A percentile compares a stretch with the other conserved stretches of the same genome.
Evolutionary conservation across 352 stramenopile genomes (phyloP).

Genomic region (Blastocystis sp.): DNA sequence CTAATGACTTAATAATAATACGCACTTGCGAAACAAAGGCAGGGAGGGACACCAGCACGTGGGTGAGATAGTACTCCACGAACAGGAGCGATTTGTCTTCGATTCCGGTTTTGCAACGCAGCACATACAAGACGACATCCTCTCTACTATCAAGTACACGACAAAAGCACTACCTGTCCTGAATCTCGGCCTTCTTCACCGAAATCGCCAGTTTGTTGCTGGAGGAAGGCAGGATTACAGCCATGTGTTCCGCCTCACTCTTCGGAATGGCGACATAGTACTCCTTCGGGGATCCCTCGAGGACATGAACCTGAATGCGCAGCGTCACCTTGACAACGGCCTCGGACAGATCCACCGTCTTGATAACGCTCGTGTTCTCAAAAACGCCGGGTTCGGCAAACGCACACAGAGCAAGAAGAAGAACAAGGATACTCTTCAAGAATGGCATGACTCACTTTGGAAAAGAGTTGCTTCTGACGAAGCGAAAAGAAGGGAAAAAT

Average conservation of each 20-base stretch:
- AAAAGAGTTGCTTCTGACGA: neutral
- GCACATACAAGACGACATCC: neutral
- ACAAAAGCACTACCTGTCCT: neutral
- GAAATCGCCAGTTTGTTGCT: neutral
- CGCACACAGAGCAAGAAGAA: no score
- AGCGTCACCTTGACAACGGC: slow-evolving; percentile 40
- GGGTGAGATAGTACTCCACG: slow-evolving; percentile 15
- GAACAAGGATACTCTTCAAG: no score
- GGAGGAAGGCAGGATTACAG: neutral
- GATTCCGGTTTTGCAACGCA: neutral
- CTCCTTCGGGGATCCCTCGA: neutral
- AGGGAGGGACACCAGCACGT: slow-evolving; percentile 6
- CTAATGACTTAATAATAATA: neutral
- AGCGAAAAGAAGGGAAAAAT: neutral
- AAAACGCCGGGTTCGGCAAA: neutral
- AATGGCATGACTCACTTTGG: no score
- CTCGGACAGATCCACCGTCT: slow-evolving; percentile 42
- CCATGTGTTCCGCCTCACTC: slow-evolving; percentile 6
- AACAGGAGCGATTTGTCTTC: slow-evolving; percentile 4
- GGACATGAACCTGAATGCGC: slow-evolving; percentile 6
- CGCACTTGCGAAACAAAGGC: slow-evolving; percentile 16
- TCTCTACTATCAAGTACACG: neutral
- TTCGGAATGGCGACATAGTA: slow-evolving; percentile 30
- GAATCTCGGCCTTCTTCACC: neutral
- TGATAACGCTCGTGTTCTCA: slow-evolving; percentile 61